These are phyloP conservation scores for Theileria equi DNA, from an alignment of 169 alveolate species.

Conservation along the genomic window DNA sequence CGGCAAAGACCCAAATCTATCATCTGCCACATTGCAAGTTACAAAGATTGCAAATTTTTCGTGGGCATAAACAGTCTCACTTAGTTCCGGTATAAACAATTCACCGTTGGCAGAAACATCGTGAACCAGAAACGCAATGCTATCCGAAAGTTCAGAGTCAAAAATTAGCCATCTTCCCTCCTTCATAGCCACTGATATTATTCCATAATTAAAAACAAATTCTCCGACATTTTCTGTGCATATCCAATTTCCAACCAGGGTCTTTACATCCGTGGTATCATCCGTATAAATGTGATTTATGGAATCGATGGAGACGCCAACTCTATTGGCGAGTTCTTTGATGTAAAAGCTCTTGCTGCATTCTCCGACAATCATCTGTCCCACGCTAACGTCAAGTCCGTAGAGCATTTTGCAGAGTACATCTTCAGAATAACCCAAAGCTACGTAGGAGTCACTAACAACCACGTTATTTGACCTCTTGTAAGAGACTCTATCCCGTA, in stretches of 20 bases:
- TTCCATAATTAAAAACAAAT: constrained; percentile 76
- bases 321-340: constrained; percentile 22
- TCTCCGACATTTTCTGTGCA: constrained; percentile 74
- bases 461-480: neutral
- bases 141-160: constrained; percentile 73
- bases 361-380: constrained; percentile 28
- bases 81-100: constrained; percentile 63
- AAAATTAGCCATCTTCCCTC: constrained; percentile 79
- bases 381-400: constrained; percentile 45
- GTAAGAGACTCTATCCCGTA: constrained; percentile 28
- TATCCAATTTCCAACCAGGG: constrained; percentile 79
- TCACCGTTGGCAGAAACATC: constrained; percentile 64
- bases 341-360: constrained; percentile 46
- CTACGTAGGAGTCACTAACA: neutral
- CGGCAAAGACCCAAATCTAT: too few species aligned
- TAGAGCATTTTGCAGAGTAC: constrained; percentile 46
- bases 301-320: constrained; percentile 20
- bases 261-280: constrained; percentile 74
- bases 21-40: too few species aligned
- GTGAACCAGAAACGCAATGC: constrained; percentile 64
- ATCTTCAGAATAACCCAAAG: constrained; percentile 24
- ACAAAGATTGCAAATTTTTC: constrained; percentile 64
- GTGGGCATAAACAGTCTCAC: constrained; percentile 64
- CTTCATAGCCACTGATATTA: constrained; percentile 72
- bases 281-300: constrained; percentile 68